Base-by-base conservation (phyloP, 75 land plant genomes). In the Azolla pinnata region DNA sequence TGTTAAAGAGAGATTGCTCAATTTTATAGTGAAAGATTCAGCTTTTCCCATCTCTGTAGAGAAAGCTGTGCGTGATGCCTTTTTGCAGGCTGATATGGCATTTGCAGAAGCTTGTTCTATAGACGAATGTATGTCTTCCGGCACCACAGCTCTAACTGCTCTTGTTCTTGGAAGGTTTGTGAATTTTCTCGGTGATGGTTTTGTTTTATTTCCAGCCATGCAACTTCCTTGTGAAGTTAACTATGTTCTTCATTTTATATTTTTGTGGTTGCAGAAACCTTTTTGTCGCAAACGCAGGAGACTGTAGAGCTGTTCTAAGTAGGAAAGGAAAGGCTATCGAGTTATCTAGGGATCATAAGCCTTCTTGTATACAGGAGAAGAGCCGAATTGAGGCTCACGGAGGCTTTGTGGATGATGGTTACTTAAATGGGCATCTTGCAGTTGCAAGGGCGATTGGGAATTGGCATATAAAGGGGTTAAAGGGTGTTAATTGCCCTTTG, bases 231-330 rank as follows among this genome's bases (percentile, higher is more conserved):
- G 17, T 17, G 10, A 17, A 17, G 44, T 42, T 17, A 10, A 49
- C 30, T 50, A 0, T 28, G 28, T 27, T 25, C n/a, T 0, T 50
- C 16, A 29, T 35, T 17, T 38, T 62, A 26, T 33, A 25, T 71
- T 0, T 30, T 28, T 45, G 21, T 40, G 0, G 16, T 61, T 18
- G 34, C 88, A 90, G 97, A 67, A 59, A 51, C 59, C 51, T 90
- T 8, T 51, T 90, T 12, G 82, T 90, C 12, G 88, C 97, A n/a
- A 91, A 91, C 78, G 95, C 83, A 24, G 97, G 97, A 20, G 97
- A 91, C 40, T 91, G 95, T 49, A 67, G 97, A 56, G 97, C 97
- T 26, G 89, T 91, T 44, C 76, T 91, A 18, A 75, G 86, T 67
- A 67, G 84, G 23, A 81, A 72, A 56, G 97, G 97, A 24, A 73